A percentile compares a stretch with the other conserved stretches of the same genome.
Conservation (phyloP, 2,329 filamentous ascomycete genomes). For the Emergomyces pasteurianus region DNA sequence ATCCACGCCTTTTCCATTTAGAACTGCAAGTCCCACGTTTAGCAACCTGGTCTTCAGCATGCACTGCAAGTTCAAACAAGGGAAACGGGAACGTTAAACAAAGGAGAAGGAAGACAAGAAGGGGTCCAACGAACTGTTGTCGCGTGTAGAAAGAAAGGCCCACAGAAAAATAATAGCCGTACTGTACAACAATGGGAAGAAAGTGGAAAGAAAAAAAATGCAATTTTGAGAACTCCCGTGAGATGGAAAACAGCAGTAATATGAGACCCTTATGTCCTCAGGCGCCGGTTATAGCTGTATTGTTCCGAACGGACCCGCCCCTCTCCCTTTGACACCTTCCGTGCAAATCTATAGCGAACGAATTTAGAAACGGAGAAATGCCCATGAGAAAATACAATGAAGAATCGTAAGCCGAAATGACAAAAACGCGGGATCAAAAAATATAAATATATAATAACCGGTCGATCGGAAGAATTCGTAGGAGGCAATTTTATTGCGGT, state of each 20-base stretch:
- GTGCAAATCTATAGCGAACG: conserved; percentile 1
- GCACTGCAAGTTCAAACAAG: background rate
- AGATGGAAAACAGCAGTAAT: background rate
- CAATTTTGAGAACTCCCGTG: background rate
- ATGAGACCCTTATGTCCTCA: background rate
- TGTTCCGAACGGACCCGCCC: background rate
- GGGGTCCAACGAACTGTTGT: background rate
- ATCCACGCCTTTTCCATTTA: background rate
- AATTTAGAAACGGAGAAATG: background rate
- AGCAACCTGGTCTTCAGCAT: background rate
- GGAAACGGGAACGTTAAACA: background rate
- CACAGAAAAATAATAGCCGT: background rate
- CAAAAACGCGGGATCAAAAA: background rate
- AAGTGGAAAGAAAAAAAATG: background rate
- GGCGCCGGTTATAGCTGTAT: background rate
- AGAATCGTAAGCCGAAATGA: conserved; percentile 1
- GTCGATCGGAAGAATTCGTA: background rate
- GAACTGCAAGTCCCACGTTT: background rate
- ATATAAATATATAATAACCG: background rate
- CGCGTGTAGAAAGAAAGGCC: background rate
- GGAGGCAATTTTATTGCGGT: background rate
- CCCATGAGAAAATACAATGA: background rate
- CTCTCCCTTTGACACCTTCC: background rate
- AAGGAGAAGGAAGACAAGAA: background rate
- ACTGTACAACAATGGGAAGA: conserved; percentile 1